Evolutionary conservation across 106 monocot genomes (phyloP).

Genomic region (Acorus calamus): DNA sequence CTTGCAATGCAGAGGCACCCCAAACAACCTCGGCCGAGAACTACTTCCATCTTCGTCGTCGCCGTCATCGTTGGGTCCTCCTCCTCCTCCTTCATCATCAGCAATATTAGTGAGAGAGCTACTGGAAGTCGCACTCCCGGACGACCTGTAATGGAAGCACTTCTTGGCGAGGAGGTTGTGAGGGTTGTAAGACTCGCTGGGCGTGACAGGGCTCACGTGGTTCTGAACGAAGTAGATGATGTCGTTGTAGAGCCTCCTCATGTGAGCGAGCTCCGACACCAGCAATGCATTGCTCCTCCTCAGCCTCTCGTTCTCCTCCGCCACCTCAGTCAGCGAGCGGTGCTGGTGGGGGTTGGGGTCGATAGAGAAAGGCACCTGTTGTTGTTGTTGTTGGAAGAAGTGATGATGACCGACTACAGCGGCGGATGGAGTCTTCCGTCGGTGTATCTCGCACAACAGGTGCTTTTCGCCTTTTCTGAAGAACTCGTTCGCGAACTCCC

Average conservation of each 20-base stretch:
- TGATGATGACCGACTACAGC: too few species aligned
- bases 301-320: slow-evolving; percentile 82
- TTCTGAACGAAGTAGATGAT: slow-evolving; percentile 96
- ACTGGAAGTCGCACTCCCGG: slow-evolving; percentile 76
- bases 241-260: slow-evolving; percentile 90
- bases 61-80: background rate
- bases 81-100: slow-evolving; percentile 15
- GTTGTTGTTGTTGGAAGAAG: too few species aligned
- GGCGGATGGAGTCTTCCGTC: slow-evolving; percentile 33
- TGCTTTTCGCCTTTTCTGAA: slow-evolving; percentile 62
- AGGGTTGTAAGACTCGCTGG: slow-evolving; percentile 21
- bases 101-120: slow-evolving; percentile 90
- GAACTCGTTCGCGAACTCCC: slow-evolving; percentile 83
- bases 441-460: slow-evolving; percentile 61
- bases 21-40: slow-evolving; percentile 40
- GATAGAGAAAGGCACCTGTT: background rate
- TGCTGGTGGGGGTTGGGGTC: slow-evolving; percentile 6
- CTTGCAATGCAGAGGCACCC: slow-evolving; percentile 20
- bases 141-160: slow-evolving; percentile 11
- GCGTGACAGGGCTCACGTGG: slow-evolving; percentile 82
- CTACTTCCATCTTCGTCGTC: slow-evolving; percentile 20
- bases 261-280: slow-evolving; percentile 71
- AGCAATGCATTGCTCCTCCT: slow-evolving; percentile 64
- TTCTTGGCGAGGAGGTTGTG: background rate
- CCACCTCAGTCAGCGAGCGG: slow-evolving; percentile 19